Evolutionary conservation across 1,284 basidiomycete genomes (phyloP), one percentile per base, ranked within the genome.

Genomic region (Boletus mariae): DNA sequence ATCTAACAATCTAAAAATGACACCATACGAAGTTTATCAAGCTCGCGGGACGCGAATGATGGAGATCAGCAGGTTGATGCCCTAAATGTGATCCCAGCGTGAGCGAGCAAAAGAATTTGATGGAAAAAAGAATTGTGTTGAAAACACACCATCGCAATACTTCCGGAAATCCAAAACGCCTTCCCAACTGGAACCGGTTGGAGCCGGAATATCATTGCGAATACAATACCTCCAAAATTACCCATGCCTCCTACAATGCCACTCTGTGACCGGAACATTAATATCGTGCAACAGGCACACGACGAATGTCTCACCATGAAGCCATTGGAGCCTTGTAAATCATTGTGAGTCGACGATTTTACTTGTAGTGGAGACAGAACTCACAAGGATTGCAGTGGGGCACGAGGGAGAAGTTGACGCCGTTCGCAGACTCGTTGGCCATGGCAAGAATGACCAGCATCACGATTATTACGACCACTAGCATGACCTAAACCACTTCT

Each of bases 191-290:
- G 61, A 6, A 55, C 52, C 0, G 74, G 64, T 49, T 76, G 76
- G 67, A 78, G 80, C n/a, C 80, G 70, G 59, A 80, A 81, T 13
- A 80, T 64, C 2, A 80, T 59, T 2, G 78, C 75, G 42, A 77
- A 81, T 20, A 78, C 44, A 28, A 83, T 70, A 1, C 81, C 82
- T 3, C 82, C 82, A 1, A 80, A 57, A 57, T 81, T 82, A 11
- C 82, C 82, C 50, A 75, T 71, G 3, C 66, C 74, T 3, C 82
- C 81, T 0, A 82, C 80, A 23, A 81, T 65, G 4, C 81, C 80
- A 26, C 72, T 76, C 74, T 71, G 46, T 13, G 28, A 13, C 2
- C 13, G 13, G 17, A 26, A 20, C 4, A 17, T 55, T 35, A 31
- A 37, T 48, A 3, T 41, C 25, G 20, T 23, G 20, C 6, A 46